Base-by-base conservation (phyloP, 164 flowering plant genomes). In the grape (Vitis vinifera) region DNA sequence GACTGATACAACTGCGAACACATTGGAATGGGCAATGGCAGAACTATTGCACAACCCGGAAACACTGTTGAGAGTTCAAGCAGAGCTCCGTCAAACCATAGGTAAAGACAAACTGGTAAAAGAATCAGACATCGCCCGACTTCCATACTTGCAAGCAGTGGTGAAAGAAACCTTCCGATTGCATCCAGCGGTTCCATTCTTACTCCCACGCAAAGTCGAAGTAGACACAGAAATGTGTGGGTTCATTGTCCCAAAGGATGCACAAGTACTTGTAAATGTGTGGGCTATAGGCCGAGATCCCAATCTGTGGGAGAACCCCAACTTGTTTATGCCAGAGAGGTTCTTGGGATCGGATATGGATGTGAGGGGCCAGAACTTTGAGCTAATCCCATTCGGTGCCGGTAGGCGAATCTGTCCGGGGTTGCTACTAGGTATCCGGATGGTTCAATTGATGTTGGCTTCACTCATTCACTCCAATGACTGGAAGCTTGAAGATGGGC, bases 21-120 rank as follows among this genome's bases (percentile, higher is more conserved):
- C 85, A 0, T 72, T 82, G 0, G 83, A 82, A 56, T 82, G 83
- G 83, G 83, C 76, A 4, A 75, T 82, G 78, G 14, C 81, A 2
- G 83, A 77, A 47, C 62, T 82, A 59, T 65, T 82, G 4, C 66
- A 59, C 9, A 66, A 67, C 10, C 78, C 85, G 1, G 67, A 68
- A 10, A n/a, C 71, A n/a, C 50, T 69, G 56, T 62, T 55, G 57
- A 77, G 68, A 47, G 30, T 74, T 16, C 6, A 65, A 6, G 69
- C 70, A 0, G 83, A 82, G 70, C 69, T 82, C 0, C 81, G 76
- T 3, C 63, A 66, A 57, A 78, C 77, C 4, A 74, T 82, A 0
- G 85, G 85, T 4, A 73, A 29, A 44, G 19, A 73, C 57, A 68
- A 75, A 17, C 66, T 65, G 10, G 75, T 77, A 0, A 74, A 73